Base-by-base conservation (phyloP, 192 early-diverging fungal genomes). In the Pilobolus umbonatus region DNA sequence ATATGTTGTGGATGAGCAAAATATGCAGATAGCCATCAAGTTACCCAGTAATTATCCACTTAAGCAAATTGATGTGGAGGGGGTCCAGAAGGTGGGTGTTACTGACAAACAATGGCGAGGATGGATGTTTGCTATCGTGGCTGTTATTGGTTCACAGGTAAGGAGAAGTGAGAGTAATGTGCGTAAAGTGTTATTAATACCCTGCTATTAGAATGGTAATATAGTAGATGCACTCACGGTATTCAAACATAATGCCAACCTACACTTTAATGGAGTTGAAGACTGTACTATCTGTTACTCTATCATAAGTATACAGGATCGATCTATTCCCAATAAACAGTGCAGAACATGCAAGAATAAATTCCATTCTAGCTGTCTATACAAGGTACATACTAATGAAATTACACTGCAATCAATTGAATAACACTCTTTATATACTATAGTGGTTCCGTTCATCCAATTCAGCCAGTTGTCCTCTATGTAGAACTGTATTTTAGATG, bases 261-360 rank as follows among this genome's bases (percentile, higher is more conserved):
- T 93, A 34, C 94, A 95, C 65, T 96, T 98, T 75, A 86, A 90
- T 35, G 96, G 95, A n/a, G 87, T 95, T 31, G 96, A 97, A 62
- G 94, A 97, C 67, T 99, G 96, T 64, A 85, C 90, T 2, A 98
- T 99, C 64, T 98, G 95, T 75, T 99, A 98, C 67, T 96, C 93
- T 22, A 87, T 97, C 44, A 90, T 99, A 15, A 89, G 92, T 32
- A 80, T 90, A 3, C 75, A 89, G 53, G 95, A 97, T 71, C 78
- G 86, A 50, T 83, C 86, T 14, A 65, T 97, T 49, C 97, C 97
- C 7, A 87, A 70, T 50, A 94, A 94, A 72, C 83, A 85, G 42
- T 99, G 97, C 74, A 73, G 77, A 38, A 96, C 93, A 0, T 99
- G 97, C 69, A 96, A 97, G 68, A 86, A 99, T 67, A 80, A 83